phyloP scores from a whole-genome alignment of 306 rosid genomes.

The Prunus davidiana region DNA sequence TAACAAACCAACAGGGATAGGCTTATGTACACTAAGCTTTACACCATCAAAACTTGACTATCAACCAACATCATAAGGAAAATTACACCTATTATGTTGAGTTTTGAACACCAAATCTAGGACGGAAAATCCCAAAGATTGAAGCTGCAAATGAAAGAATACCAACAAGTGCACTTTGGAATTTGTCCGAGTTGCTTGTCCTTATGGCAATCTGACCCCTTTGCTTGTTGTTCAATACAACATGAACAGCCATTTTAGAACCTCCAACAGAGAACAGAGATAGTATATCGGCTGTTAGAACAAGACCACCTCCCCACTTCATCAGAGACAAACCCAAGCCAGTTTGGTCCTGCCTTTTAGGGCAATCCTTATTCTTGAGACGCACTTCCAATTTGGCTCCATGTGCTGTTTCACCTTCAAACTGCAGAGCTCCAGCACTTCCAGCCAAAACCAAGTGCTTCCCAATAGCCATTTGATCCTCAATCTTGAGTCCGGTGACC shows the following conservation, averaged over 20 bases:
- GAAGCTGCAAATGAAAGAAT: slow-evolving; percentile 25
- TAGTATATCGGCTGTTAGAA: slow-evolving; percentile 10
- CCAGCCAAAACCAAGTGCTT: slow-evolving; percentile 15
- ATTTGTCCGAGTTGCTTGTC: slow-evolving; percentile 23
- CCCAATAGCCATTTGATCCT: slow-evolving; percentile 23
- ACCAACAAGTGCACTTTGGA: slow-evolving; percentile 22
- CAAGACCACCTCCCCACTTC: slow-evolving; percentile 16
- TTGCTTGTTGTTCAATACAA: slow-evolving; percentile 16
- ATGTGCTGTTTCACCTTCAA: slow-evolving; percentile 11
- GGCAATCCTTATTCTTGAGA: slow-evolving; percentile 15
- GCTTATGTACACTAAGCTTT: neutral
- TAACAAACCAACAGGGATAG: no score
- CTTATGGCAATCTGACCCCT: slow-evolving; percentile 21
- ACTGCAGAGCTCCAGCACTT: slow-evolving; percentile 17
- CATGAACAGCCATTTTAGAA: slow-evolving; percentile 14
- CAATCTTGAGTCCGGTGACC: slow-evolving; percentile 16
- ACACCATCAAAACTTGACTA: neutral
- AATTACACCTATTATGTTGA: neutral
- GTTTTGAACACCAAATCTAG: slow-evolving; percentile 3
- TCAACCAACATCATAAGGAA: neutral
- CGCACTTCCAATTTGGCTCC: slow-evolving; percentile 27
- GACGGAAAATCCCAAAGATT: slow-evolving; percentile 12
- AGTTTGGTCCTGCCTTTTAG: slow-evolving; percentile 8
- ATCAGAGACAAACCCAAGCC: slow-evolving; percentile 25
- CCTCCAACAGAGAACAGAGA: slow-evolving; percentile 22